phyloP scores from a whole-genome alignment of 1,284 basidiomycete genomes.

The Sanghuangporus baumii region DNA sequence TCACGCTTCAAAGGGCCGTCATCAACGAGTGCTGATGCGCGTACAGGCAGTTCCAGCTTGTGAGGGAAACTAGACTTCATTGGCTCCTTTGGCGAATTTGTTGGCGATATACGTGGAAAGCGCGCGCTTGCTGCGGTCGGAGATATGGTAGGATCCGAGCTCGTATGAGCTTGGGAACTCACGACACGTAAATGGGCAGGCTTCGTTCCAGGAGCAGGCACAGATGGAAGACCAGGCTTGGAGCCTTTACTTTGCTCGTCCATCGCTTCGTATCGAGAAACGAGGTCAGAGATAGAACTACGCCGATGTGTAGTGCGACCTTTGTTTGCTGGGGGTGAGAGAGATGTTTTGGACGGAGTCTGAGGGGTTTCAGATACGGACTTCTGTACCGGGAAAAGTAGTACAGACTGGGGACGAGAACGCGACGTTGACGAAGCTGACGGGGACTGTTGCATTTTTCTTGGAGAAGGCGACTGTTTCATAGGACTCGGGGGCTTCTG shows the following conservation, averaged over 20 bases:
- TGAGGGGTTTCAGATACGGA: slow-evolving; percentile 31
- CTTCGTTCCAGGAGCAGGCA: slow-evolving; percentile 15
- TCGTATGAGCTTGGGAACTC: slow-evolving; percentile 16
- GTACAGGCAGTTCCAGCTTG: slow-evolving; percentile 21
- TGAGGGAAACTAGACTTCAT: slow-evolving; percentile 2
- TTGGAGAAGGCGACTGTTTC: slow-evolving; percentile 30
- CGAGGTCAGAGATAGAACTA: slow-evolving; percentile 78
- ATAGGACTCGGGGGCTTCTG: slow-evolving; percentile 21
- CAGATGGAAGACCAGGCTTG: not conserved
- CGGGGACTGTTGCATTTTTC: slow-evolving; percentile 24
- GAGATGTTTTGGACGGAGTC: slow-evolving; percentile 28
- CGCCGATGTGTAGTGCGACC: slow-evolving; percentile 40
- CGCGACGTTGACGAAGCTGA: slow-evolving; percentile 12
- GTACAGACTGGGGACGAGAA: slow-evolving; percentile 68
- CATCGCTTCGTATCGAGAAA: slow-evolving; percentile 70
- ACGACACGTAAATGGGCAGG: slow-evolving; percentile 15
- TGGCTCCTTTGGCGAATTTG: slow-evolving; percentile 14
- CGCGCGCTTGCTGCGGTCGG: slow-evolving; percentile 26
- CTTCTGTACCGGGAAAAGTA: slow-evolving; percentile 55
- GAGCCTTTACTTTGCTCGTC: slow-evolving; percentile 29
- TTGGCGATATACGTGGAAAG: slow-evolving; percentile 29
- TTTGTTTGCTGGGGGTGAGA: slow-evolving; percentile 36
- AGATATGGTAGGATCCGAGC: slow-evolving; percentile 19
- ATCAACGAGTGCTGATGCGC: not conserved
- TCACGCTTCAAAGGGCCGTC: not conserved